Evolutionary conservation across 2,329 filamentous ascomycete species (phyloP).

Genomic region (Cryphonectria japonica): DNA sequence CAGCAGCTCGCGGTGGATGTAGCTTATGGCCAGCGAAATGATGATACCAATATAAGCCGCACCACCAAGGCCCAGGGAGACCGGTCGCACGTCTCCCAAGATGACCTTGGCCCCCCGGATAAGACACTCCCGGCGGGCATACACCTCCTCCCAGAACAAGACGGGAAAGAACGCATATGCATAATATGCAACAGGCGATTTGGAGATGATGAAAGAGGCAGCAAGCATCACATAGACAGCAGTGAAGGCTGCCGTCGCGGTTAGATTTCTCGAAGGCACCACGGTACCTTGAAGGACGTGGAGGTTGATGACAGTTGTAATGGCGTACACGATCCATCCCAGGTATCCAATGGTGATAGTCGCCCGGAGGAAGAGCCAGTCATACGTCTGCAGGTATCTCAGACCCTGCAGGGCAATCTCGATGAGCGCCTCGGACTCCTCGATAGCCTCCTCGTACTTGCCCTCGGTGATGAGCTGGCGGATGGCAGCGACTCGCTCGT

Average conservation of each 20-base stretch:
- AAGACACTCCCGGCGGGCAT: conserved; percentile 73
- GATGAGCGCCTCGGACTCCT: conserved; percentile 76
- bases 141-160: conserved; percentile 96
- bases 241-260: conserved; percentile 69
- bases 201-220: conserved; percentile 77
- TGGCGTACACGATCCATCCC: conserved; percentile 92
- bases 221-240: conserved; percentile 77
- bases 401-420: conserved; percentile 78
- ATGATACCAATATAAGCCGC: conserved; percentile 74
- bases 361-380: conserved; percentile 93
- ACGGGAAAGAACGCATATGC: conserved; percentile 90
- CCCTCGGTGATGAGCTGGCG: conserved; percentile 67
- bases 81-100: conserved; percentile 60
- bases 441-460: conserved; percentile 76
- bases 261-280: conserved; percentile 63
- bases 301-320: conserved; percentile 85
- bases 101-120: conserved; percentile 67
- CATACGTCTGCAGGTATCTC: conserved; percentile 94
- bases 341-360: conserved; percentile 89
- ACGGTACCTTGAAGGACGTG: conserved; percentile 79
- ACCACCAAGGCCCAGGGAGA: conserved; percentile 61
- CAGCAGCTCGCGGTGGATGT: conserved; percentile 87
- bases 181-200: conserved; percentile 84
- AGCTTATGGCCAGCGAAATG: conserved; percentile 83
- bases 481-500: conserved; percentile 71